Conservation (phyloP, 2,329 filamentous ascomycete genomes). For the Gliomastix tumulicola region DNA sequence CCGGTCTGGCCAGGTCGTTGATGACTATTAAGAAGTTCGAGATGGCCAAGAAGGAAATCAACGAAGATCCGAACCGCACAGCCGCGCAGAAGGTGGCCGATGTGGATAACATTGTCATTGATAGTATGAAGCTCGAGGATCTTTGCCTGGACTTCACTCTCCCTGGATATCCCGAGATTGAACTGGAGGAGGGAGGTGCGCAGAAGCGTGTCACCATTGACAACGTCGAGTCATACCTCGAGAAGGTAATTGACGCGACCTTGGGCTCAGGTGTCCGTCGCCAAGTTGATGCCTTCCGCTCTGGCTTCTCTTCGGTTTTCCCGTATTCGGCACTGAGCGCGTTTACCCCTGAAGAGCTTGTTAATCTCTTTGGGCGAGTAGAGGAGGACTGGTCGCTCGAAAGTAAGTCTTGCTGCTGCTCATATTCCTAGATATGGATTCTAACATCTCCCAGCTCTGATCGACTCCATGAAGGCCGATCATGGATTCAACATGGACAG, state of each 20-base stretch:
- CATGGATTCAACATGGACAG: conserved; percentile 99
- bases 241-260: conserved; percentile 86
- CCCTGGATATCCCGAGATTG: conserved; percentile 82
- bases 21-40: conserved; percentile 84
- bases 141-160: conserved; percentile 90
- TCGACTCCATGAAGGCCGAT: conserved; percentile 97
- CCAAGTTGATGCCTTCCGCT: conserved; percentile 85
- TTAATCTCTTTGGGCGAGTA: conserved; percentile 85
- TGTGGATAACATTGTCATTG: conserved; percentile 63
- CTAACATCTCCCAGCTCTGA: conserved; percentile 58
- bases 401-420: conserved; percentile 75
- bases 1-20: conserved; percentile 77
- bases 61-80: conserved; percentile 60
- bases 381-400: conserved; percentile 98
- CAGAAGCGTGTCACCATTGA: conserved; percentile 75
- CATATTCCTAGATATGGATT: too few relatives aligned
- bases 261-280: conserved; percentile 79
- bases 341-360: conserved; percentile 91
- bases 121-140: conserved; percentile 76
- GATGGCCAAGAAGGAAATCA: conserved; percentile 73
- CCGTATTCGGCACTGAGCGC: conserved; percentile 86
- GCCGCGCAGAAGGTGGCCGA: conserved; percentile 64
- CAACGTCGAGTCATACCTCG: conserved; percentile 84
- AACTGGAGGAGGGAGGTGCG: conserved; percentile 69
- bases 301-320: conserved; percentile 93